Evolutionary conservation across 129 eudicot genomes (phyloP).

Genomic region (Lactuca saligna): DNA sequence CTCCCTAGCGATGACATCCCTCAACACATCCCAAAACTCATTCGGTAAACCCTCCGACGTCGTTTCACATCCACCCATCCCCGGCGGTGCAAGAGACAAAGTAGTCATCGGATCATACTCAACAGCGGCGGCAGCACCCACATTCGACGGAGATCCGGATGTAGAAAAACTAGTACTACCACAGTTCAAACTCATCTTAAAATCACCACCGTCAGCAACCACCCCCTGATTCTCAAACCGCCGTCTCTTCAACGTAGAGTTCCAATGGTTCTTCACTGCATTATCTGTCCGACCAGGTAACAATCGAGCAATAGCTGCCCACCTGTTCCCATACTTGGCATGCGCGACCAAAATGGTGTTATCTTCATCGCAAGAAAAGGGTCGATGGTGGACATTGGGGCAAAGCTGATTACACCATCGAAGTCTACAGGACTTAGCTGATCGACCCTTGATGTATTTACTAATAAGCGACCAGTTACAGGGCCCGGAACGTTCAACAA

Average conservation of each 20-base stretch:
- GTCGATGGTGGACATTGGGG: slow-evolving; percentile 71
- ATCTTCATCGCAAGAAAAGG: slow-evolving; percentile 65
- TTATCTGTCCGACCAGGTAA: slow-evolving; percentile 81
- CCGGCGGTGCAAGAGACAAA: slow-evolving; percentile 67
- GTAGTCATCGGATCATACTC: slow-evolving; percentile 55
- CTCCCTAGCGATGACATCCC: slow-evolving; percentile 65
- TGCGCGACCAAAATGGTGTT: slow-evolving; percentile 62
- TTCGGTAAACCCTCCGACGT: slow-evolving; percentile 34
- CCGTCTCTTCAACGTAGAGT: slow-evolving; percentile 54
- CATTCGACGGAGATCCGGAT: slow-evolving; percentile 22
- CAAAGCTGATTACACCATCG: slow-evolving; percentile 90
- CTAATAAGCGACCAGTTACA: slow-evolving; percentile 80
- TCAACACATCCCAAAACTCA: slow-evolving; percentile 60
- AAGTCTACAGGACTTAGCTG: slow-evolving; percentile 77
- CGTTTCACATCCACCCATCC: slow-evolving; percentile 41
- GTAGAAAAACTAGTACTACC: background rate
- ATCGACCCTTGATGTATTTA: slow-evolving; percentile 74
- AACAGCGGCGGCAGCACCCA: slow-evolving; percentile 5
- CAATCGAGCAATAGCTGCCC: slow-evolving; percentile 81
- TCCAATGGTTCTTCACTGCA: slow-evolving; percentile 90
- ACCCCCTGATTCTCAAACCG: background rate
- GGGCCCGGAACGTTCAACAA: slow-evolving; percentile 63
- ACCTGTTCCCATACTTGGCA: slow-evolving; percentile 60
- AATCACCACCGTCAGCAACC: background rate
- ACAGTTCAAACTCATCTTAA: background rate